A percentile compares a stretch with the other conserved stretches of the same genome.
phyloP scores from a whole-genome alignment of 805 yeast species.

The Schwanniomyces occidentalis region DNA sequence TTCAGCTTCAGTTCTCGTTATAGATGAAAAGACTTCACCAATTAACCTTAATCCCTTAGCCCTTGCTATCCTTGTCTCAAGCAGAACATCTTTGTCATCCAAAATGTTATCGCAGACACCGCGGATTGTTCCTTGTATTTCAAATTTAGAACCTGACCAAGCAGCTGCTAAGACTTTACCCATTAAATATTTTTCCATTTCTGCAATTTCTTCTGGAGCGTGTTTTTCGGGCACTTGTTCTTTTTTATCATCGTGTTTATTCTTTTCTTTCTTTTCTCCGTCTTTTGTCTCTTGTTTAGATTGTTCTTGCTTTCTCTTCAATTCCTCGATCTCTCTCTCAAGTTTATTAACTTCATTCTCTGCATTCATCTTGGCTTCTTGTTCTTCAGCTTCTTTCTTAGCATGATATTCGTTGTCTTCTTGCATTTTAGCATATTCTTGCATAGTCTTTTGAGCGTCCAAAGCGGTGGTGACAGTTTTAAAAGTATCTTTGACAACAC shows the following conservation, averaged over 20 bases:
- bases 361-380: conserved; percentile 14
- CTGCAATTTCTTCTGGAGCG: conserved; percentile 62
- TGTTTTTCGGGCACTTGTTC: conserved; percentile 38
- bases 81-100: conserved; percentile 53
- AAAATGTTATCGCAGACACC: conserved; percentile 68
- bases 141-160: conserved; percentile 81
- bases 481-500: conserved; percentile 70
- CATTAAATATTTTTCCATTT: conserved; percentile 70
- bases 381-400: conserved; percentile 35
- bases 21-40: conserved; percentile 61
- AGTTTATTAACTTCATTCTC: conserved; percentile 14
- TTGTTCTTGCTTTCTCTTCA: conserved; percentile 18
- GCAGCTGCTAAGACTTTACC: conserved; percentile 83
- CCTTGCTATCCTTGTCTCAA: conserved; percentile 51
- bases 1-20: conserved; percentile 64
- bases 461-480: conserved; percentile 70
- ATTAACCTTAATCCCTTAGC: conserved; percentile 63
- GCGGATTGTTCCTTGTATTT: conserved; percentile 70
- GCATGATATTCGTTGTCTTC: conserved; percentile 50
- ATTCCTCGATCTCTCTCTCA: conserved; percentile 19
- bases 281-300: conserved; percentile 11
- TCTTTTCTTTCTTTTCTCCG: conserved; percentile 17
- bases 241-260: conserved; percentile 8
- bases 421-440: conserved; percentile 68
- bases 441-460: conserved; percentile 78